Evolutionary conservation across 257 asterid genomes (phyloP), one percentile per base, ranked within the genome.

Genomic region (Capsicum pubescens): DNA sequence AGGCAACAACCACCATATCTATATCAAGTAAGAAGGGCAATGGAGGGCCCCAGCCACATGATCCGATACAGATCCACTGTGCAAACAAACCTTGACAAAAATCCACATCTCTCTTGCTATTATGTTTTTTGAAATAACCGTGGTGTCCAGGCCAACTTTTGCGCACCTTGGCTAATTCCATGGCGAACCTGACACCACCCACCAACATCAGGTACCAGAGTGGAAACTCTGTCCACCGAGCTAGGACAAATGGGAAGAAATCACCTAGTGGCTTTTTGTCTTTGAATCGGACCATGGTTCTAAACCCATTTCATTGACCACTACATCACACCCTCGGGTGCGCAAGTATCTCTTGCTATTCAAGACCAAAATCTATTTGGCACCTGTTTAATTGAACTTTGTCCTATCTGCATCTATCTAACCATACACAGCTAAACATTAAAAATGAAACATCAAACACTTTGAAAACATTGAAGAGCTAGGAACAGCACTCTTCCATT

Each of bases 381-480:
- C 58, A 71, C 39, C 52, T n/a, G 58, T 50, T 46, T 71, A 10
- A 48, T 46, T 71, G 79, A 12, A 71, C 11, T 46, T 71, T 46
- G 79, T 46, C 58, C 58, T n/a, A 46, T 71, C 79, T 71, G 39
- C 79, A n/a, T 71, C 79, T 10, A n/a, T 71, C 79, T 17, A 6
- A 71, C 17, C n/a, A n/a, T 71, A 71, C 79, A 46, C 36, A 46
- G 17, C 10, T 71, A n/a, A n/a, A 46, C 11, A 46, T n/a, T 46
- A 46, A 3, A 46, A 46, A 44, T 71, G 58, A 46, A n/a, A 10
- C 26, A 71, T 19, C 79, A 8, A 71, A 46, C 79, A 71, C 11
- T 71, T 46, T 3, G 16, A 46, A 4, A 42, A 8, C 55, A 39
- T 69, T 16, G 9, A 69, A 71, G 79, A n/a, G 14, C 79, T 46